Base-by-base conservation (phyloP, 768 basidiomycete species). In the Boletus barrowsii region DNA sequence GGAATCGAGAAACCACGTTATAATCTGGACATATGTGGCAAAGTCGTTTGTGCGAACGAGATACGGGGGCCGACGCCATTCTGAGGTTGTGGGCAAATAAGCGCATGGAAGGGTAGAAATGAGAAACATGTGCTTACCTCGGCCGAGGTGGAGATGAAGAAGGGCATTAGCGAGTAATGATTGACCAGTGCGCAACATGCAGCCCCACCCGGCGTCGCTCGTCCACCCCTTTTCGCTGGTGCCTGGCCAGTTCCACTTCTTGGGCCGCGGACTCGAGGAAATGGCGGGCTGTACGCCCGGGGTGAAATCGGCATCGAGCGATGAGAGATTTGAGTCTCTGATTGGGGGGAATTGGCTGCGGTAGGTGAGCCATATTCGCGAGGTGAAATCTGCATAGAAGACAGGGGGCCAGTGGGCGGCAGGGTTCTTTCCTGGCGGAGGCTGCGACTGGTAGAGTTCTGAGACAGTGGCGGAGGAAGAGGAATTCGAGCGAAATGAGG, bases 1-100 rank as follows among this genome's bases (percentile, higher is more conserved):
- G 3, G 88, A 86, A 67, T 99, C 96, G 43, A 98, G 73, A 75
- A 98, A 99, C 93, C 95, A 98, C 0, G 91, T 88, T 20, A 99
- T 54, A 48, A 98, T 88, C 58, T 88, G 88, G 8, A 96, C 90
- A 64, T 99, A 98, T 3, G 83, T 87, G 1, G 90, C 90, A 65
- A 90, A 93, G 57, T 79, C 84, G 3, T 81, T 76, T 0, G 84
- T 83, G 53, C 74, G 73, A 14, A 84, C 73, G 3, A 82, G 76
- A 53, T 81, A 67, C 0, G 84, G 79, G 0, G 93, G 91, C 20
- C 86, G 75, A 49, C 93, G 79, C 93, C 94, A 96, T 54, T 94
- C 94, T 95, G 61, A 46, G 37, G 47, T 30, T 37, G 4, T 51
- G 30, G 18, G 35, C 3, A 43, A 18, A 54, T 63, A 51, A 68